Evolutionary conservation across 202 grass and related monocot genomes (phyloP).

Genomic region (Setaria viridis): DNA sequence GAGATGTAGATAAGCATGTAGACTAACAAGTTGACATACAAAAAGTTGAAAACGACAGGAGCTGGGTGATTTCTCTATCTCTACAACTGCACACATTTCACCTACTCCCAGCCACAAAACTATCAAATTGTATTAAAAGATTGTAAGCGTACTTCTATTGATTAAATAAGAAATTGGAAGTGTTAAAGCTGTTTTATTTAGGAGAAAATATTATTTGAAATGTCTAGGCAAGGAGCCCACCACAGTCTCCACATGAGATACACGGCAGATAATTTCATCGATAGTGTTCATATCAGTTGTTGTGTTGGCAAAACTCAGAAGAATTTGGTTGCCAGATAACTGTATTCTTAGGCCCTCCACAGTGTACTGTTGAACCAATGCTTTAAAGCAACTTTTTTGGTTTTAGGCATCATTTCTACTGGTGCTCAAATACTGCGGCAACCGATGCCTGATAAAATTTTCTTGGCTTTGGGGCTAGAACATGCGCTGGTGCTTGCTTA

Average conservation of each 20-base stretch:
- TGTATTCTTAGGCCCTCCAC: not conserved
- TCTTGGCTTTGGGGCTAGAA: too few species aligned
- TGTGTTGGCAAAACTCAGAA: not conserved
- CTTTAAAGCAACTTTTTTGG: too few species aligned
- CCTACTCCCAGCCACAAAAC: conserved; percentile 1
- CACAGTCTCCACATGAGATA: not conserved
- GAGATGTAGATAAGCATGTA: not conserved
- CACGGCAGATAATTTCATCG: not conserved
- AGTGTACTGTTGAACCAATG: too few species aligned
- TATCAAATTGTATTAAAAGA: not conserved
- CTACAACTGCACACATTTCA: not conserved
- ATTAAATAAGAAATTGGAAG: not conserved
- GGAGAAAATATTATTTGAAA: conserved; percentile 21
- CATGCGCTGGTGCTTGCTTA: too few species aligned
- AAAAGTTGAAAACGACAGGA: conserved; percentile 10
- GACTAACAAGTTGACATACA: conserved; percentile 23
- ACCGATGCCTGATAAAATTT: too few species aligned
- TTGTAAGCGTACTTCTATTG: not conserved
- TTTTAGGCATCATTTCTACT: too few species aligned
- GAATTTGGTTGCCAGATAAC: not conserved
- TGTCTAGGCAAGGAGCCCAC: not conserved
- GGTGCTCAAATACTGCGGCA: too few species aligned
- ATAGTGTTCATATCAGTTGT: not conserved
- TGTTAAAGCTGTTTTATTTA: not conserved
- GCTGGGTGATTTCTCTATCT: not conserved